Evolutionary conservation across 306 rosid genomes (phyloP).

Genomic region (Fragaria ananassa): DNA sequence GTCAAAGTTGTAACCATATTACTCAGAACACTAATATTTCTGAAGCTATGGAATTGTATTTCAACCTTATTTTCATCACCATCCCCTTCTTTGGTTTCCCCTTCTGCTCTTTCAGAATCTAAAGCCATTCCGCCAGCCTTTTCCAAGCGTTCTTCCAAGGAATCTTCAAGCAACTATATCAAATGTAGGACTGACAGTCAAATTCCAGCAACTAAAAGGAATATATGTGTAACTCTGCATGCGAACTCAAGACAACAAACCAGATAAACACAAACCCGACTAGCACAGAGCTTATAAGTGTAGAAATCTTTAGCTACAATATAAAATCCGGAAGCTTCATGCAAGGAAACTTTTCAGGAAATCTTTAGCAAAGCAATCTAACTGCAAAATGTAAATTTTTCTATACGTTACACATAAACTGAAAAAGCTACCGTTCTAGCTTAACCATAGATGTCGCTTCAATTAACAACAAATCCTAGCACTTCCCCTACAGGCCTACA

Average conservation of each 20-base stretch:
- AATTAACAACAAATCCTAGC: background rate
- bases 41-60: conserved; percentile 3
- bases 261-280: background rate
- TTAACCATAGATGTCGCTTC: background rate
- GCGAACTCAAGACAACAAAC: background rate
- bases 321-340: background rate
- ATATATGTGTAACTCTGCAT: background rate
- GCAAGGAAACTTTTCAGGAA: background rate
- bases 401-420: background rate
- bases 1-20: background rate
- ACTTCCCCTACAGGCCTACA: background rate
- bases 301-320: background rate
- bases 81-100: conserved; percentile 81
- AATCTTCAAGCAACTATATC: conserved; percentile 82
- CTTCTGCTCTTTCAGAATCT: conserved; percentile 87
- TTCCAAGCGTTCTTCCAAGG: conserved; percentile 82
- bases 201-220: conserved; percentile 9
- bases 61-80: conserved; percentile 79
- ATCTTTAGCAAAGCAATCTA: background rate
- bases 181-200: conserved; percentile 11
- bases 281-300: background rate
- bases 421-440: background rate
- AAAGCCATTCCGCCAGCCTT: conserved; percentile 69
- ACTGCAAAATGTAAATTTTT: background rate
- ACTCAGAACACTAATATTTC: background rate